A percentile compares a stretch with the other conserved stretches of the same genome.
Conservation (phyloP, 768 basidiomycete genomes). For the Termitomyces sp. region DNA sequence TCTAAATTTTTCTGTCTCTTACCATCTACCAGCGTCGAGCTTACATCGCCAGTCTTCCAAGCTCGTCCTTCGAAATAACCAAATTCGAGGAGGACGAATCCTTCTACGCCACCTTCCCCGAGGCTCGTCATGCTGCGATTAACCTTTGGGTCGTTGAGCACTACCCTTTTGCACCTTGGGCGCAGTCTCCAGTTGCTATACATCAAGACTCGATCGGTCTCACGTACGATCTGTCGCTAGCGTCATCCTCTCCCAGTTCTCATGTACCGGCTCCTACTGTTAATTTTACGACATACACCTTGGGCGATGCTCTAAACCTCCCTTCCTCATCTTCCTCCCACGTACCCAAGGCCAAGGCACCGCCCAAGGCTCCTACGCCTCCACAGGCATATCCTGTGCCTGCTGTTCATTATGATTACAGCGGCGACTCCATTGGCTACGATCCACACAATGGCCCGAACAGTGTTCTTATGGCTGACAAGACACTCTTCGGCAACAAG, state of each 20-base stretch:
- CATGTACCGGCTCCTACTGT: not conserved
- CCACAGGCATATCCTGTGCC: not conserved
- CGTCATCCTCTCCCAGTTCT: not conserved
- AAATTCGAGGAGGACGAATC: slow-evolving; percentile 13
- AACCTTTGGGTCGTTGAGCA: slow-evolving; percentile 9
- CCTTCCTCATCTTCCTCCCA: not conserved
- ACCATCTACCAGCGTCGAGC: not conserved
- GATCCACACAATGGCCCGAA: no score
- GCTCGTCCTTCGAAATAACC: slow-evolving; percentile 10
- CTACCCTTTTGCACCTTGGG: not conserved
- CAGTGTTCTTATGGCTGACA: not conserved
- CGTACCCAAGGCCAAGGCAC: not conserved
- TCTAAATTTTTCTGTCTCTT: not conserved
- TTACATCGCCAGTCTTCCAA: not conserved
- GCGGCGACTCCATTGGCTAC: no score
- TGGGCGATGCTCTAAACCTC: not conserved
- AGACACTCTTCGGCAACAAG: not conserved
- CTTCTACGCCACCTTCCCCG: slow-evolving; percentile 16
- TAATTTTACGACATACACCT: not conserved
- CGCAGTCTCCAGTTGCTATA: not conserved
- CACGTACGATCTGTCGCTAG: no score
- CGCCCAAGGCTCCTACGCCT: not conserved
- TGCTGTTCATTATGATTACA: not conserved
- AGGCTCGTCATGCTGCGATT: slow-evolving; percentile 12
- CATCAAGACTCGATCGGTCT: not conserved